A percentile compares a stretch with the other conserved stretches of the same genome.
Conservation (phyloP, 2,329 filamentous ascomycete species). For the Fusarium sp. region DNA sequence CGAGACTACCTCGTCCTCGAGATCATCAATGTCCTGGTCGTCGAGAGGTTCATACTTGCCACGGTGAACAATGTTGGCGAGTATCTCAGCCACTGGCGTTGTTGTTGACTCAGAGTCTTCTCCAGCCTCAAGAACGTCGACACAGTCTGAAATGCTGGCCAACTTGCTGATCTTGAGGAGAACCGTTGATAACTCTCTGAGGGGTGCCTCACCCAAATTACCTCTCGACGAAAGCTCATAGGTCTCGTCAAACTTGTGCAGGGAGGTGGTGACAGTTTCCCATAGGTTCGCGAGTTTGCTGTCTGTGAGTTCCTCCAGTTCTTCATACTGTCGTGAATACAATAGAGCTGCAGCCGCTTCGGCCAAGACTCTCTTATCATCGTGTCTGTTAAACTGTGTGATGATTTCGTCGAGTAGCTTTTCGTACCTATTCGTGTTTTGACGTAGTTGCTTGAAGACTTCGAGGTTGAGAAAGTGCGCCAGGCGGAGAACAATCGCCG, state of each 20-base stretch:
- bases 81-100: conserved; percentile 69
- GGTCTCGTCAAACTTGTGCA: conserved; percentile 77
- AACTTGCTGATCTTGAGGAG: conserved; percentile 85
- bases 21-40: conserved; percentile 76
- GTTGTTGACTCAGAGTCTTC: conserved; percentile 60
- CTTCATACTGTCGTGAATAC: conserved; percentile 86
- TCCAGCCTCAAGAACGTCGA: conserved; percentile 76
- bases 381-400: conserved; percentile 93
- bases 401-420: conserved; percentile 90
- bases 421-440: conserved; percentile 83
- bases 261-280: conserved; percentile 82
- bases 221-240: conserved; percentile 78
- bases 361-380: conserved; percentile 83
- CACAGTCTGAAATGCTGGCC: conserved; percentile 81
- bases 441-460: conserved; percentile 87
- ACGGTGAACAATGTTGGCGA: conserved; percentile 78
- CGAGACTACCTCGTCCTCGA: conserved; percentile 82
- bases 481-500: conserved; percentile 84
- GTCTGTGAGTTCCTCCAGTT: conserved; percentile 87
- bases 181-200: conserved; percentile 78
- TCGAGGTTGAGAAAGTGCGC: conserved; percentile 89
- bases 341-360: conserved; percentile 86
- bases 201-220: conserved; percentile 71
- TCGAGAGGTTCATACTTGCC: conserved; percentile 77
- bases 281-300: conserved; percentile 84